A percentile compares a stretch with the other conserved stretches of the same genome.
Conservation (phyloP, 805 yeast genomes). For the Cyberlindnera saturnus region DNA sequence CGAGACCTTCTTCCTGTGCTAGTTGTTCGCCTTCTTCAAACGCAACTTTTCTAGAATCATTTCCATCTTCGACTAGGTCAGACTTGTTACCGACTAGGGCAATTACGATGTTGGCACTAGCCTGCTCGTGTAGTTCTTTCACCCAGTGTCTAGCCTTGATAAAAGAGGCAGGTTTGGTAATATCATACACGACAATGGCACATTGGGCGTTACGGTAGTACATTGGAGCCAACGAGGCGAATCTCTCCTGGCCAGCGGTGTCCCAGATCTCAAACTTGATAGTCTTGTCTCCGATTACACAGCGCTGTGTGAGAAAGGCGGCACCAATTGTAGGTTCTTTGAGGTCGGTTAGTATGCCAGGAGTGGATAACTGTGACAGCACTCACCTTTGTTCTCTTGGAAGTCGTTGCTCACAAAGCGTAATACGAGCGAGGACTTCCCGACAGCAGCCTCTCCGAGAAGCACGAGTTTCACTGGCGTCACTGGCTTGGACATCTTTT, state of each 20-base stretch:
- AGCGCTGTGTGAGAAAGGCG: conserved; percentile 91
- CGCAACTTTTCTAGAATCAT: conserved; percentile 66
- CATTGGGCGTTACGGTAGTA: conserved; percentile 97
- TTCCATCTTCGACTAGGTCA: conserved; percentile 56
- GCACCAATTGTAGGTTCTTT: conserved; percentile 96
- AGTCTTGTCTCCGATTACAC: conserved; percentile 77
- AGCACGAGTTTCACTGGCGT: conserved; percentile 85
- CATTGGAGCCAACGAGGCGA: conserved; percentile 95
- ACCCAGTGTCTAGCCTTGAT: conserved; percentile 98
- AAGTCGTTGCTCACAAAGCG: conserved; percentile 93
- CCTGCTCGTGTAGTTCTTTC: conserved; percentile 91
- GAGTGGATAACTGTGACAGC: background rate
- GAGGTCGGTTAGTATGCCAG: conserved; percentile 8
- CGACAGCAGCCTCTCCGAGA: conserved; percentile 97
- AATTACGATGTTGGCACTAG: conserved; percentile 83
- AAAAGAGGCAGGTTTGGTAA: conserved; percentile 91
- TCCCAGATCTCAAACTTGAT: conserved; percentile 93
- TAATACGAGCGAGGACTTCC: conserved; percentile 87
- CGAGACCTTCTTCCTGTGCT: conserved; percentile 85
- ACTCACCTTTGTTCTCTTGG: conserved; percentile 75
- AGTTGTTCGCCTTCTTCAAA: conserved; percentile 79
- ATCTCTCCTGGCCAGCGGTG: conserved; percentile 97
- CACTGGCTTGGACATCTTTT: conserved; percentile 31
- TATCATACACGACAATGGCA: conserved; percentile 91
- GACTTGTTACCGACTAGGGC: conserved; percentile 92